Evolutionary conservation across 768 basidiomycete genomes (phyloP).

Genomic region (Rhizopogon roseolus): DNA sequence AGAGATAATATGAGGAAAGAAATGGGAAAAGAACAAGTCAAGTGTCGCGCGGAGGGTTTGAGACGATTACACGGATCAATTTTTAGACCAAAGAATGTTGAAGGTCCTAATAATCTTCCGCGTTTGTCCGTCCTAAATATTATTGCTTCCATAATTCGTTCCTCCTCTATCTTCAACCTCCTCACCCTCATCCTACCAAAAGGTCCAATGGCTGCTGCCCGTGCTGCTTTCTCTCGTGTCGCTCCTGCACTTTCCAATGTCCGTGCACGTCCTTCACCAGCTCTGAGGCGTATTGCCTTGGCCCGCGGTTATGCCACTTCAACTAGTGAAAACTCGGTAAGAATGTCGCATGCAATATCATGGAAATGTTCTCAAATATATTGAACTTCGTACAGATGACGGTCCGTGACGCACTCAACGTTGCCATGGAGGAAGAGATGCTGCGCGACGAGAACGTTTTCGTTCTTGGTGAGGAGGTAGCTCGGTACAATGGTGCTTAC

Average conservation of each 20-base stretch:
- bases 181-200: conserved; percentile 27
- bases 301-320: conserved; percentile 60
- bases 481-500: conserved; percentile 97
- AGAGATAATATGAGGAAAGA: conserved; percentile 28
- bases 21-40: conserved; percentile 11
- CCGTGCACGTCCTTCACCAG: conserved; percentile 37
- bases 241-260: conserved; percentile 42
- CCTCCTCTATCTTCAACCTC: conserved; percentile 14
- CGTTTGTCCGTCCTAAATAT: conserved; percentile 10
- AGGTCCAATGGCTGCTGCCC: conserved; percentile 49
- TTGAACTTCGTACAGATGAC: conserved; percentile 65
- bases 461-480: conserved; percentile 96
- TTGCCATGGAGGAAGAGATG: conserved; percentile 99
- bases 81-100: conserved; percentile 4
- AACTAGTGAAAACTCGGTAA: conserved; percentile 43
- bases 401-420: conserved; percentile 95
- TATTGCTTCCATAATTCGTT: conserved; percentile 1
- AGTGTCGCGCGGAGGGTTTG: background rate
- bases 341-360: conserved; percentile 32
- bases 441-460: conserved; percentile 91
- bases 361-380: conserved; percentile 12
- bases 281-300: conserved; percentile 37
- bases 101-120: background rate
- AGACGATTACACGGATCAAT: conserved; percentile 2
- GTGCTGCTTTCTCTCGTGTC: conserved; percentile 60